Evolutionary conservation across 2,329 filamentous ascomycete species (phyloP).

Genomic region (Ophiocordyceps camponoti-saundersi): DNA sequence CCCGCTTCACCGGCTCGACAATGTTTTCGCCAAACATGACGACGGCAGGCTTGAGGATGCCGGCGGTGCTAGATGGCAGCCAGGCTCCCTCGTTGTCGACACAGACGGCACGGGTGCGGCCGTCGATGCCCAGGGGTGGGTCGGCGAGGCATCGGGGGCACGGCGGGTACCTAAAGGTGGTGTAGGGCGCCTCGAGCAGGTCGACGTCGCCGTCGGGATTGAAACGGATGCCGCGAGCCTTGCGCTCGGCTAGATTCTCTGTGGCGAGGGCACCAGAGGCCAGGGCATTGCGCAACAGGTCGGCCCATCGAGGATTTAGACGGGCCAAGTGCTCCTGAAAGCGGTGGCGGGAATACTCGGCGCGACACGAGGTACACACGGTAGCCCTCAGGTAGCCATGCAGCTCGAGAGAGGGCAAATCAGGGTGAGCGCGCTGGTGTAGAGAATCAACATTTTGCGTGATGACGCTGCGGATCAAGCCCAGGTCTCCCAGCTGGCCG

Average conservation of each 20-base stretch:
- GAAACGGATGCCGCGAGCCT: constrained; percentile 53
- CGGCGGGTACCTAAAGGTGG: constrained; percentile 77
- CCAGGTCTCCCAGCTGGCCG: constrained; percentile 51
- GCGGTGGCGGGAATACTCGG: constrained; percentile 48
- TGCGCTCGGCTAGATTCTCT: constrained; percentile 55
- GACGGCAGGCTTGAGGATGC: constrained; percentile 81
- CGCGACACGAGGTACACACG: constrained; percentile 64
- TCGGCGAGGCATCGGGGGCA: constrained; percentile 63
- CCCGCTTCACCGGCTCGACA: constrained; percentile 45
- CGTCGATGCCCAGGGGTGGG: constrained; percentile 39
- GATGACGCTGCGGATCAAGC: constrained; percentile 59
- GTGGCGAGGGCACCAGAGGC: constrained; percentile 60
- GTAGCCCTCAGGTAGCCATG: constrained; percentile 79
- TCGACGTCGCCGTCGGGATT: constrained; percentile 96
- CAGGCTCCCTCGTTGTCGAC: constrained; percentile 71
- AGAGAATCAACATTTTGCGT: constrained; percentile 98
- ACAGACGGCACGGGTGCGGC: constrained; percentile 40
- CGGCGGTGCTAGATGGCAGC: constrained; percentile 46
- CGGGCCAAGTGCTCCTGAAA: constrained; percentile 63
- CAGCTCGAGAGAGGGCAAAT: constrained; percentile 61
- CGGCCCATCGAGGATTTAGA: constrained; percentile 76
- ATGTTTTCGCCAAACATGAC: constrained; percentile 96
- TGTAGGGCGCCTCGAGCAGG: constrained; percentile 71
- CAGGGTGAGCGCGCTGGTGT: constrained; percentile 61
- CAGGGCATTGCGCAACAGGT: constrained; percentile 55